Percentiles rank a stretch among this genome's conserved stretches.
Evolutionary conservation across 768 basidiomycete genomes (phyloP).

Genomic region (Megacollybia marginata): DNA sequence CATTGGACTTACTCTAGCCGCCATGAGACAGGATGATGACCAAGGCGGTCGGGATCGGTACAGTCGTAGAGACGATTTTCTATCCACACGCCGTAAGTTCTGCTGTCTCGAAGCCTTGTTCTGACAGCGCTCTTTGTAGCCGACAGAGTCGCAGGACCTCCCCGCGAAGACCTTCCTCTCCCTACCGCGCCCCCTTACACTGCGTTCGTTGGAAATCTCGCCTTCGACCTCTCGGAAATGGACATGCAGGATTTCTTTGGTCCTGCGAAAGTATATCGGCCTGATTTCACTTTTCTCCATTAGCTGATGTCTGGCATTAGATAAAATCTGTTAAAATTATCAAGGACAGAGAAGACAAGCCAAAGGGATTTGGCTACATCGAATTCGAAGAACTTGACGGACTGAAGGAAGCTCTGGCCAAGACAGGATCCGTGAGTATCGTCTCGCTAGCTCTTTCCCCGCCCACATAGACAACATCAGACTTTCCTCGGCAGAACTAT

Average conservation of each 20-base stretch:
- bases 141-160: slow-evolving; percentile 48
- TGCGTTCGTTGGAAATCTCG: slow-evolving; percentile 92
- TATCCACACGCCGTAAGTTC: slow-evolving; percentile 50
- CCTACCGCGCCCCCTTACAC: slow-evolving; percentile 93
- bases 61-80: slow-evolving; percentile 56
- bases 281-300: not conserved
- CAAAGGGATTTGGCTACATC: slow-evolving; percentile 97
- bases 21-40: slow-evolving; percentile 59
- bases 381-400: slow-evolving; percentile 87
- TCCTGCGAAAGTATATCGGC: slow-evolving; percentile 44
- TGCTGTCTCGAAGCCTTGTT: not conserved
- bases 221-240: slow-evolving; percentile 83
- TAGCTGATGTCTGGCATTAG: slow-evolving; percentile 25
- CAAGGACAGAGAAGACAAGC: slow-evolving; percentile 86
- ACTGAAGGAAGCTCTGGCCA: slow-evolving; percentile 75
- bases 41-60: slow-evolving; percentile 46
- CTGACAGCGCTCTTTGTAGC: slow-evolving; percentile 20
- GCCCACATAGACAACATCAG: slow-evolving; percentile 24
- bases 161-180: slow-evolving; percentile 90
- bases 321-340: slow-evolving; percentile 88
- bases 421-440: slow-evolving; percentile 57
- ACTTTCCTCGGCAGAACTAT: slow-evolving; percentile 71
- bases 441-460: not conserved
- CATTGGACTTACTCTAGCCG: slow-evolving; percentile 37
- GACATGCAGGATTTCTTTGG: slow-evolving; percentile 81